Evolutionary conservation across 306 rosid species (phyloP).

Genomic region (Casuarina glauca): DNA sequence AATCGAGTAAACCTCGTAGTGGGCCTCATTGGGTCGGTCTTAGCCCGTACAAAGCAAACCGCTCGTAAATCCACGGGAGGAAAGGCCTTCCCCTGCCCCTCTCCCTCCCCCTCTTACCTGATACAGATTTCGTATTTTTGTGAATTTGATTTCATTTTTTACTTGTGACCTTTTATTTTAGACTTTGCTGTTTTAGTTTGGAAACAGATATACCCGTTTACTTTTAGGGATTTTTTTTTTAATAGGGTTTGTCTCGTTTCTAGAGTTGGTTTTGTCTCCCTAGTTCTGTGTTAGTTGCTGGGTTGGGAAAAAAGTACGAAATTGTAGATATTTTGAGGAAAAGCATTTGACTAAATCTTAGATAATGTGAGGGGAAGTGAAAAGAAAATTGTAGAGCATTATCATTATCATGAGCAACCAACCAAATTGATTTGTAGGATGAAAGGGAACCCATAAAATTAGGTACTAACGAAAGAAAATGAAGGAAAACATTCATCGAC

Average conservation of each 20-base stretch:
- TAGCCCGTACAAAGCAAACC: conserved; percentile 44
- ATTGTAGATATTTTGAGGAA: neutral
- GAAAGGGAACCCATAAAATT: too few species aligned
- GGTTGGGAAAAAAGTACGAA: neutral
- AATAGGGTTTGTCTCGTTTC: neutral
- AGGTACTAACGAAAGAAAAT: too few species aligned
- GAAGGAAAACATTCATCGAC: too few species aligned
- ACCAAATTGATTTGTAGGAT: too few species aligned
- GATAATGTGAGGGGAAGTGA: neutral
- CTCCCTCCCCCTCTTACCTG: neutral
- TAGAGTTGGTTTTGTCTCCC: neutral
- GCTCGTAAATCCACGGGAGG: conserved; percentile 42
- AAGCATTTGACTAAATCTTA: neutral
- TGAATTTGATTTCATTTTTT: neutral
- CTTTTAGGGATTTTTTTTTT: too few species aligned
- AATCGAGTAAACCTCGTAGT: too few species aligned
- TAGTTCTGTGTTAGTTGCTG: neutral
- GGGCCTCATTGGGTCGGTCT: too few species aligned
- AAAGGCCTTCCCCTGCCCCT: conserved; percentile 28
- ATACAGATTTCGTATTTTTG: neutral
- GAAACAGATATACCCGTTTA: too few species aligned
- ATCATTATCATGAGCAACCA: too few species aligned
- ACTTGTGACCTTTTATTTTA: too few species aligned
- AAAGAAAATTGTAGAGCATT: too few species aligned
- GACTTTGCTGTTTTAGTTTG: too few species aligned